Conservation (phyloP, 78 protist genomes). For the Paratrimastix pyriformis region DNA sequence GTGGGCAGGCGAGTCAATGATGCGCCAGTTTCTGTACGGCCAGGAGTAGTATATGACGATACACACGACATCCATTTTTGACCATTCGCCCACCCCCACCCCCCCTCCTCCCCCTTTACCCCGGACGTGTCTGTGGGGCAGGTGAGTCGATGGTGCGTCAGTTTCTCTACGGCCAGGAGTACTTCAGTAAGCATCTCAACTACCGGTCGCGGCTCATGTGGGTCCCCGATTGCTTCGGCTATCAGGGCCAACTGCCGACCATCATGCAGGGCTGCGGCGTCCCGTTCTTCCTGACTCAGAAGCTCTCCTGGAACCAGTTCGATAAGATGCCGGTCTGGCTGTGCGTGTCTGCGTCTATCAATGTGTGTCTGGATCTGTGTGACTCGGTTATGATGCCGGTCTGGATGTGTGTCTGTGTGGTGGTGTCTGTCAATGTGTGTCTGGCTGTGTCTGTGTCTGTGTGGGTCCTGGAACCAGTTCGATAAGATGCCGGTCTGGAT, state of each 20-base stretch:
- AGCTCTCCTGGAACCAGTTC: slow-evolving; percentile 59
- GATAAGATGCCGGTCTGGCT: too few species aligned
- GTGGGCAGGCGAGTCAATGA: slow-evolving; percentile 66
- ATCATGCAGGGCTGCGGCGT: slow-evolving; percentile 47
- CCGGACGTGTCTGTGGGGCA: too few species aligned
- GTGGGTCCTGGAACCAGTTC: slow-evolving; percentile 57
- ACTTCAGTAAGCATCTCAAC: slow-evolving; percentile 41
- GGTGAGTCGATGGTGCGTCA: slow-evolving; percentile 68
- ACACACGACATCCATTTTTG: too few species aligned
- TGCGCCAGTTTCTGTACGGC: slow-evolving; percentile 61
- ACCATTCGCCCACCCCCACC: too few species aligned
- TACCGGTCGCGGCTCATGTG: slow-evolving; percentile 26
- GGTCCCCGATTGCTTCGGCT: slow-evolving; percentile 69
- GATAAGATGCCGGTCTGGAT: too few species aligned
- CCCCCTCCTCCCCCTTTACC: too few species aligned
- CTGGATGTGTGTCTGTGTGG: too few species aligned
- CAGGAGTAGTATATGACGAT: too few species aligned
- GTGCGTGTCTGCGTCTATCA: too few species aligned
- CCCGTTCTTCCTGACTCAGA: slow-evolving; percentile 61
- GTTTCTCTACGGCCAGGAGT: slow-evolving; percentile 57
- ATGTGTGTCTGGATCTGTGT: too few species aligned
- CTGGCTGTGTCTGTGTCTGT: slow-evolving; percentile 55
- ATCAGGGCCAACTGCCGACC: slow-evolving; percentile 62
- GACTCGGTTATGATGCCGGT: too few species aligned
- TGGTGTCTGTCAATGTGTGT: too few species aligned